These are phyloP conservation scores for Salvia hispanica DNA, from an alignment of 257 asterid genomes.

Conservation along the genomic window DNA sequence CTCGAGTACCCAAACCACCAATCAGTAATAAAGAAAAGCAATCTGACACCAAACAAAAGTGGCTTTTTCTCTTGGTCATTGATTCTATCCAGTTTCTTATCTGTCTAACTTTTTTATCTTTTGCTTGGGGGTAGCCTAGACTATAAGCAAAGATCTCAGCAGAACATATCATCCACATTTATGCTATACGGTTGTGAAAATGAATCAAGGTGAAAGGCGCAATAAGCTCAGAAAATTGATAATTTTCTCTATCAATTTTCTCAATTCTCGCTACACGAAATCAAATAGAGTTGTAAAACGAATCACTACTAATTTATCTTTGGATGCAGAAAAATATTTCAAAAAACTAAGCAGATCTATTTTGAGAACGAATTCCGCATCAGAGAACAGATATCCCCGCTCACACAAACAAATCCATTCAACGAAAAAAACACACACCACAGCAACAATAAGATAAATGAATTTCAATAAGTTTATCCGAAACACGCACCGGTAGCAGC, in stretches of 20 bases:
- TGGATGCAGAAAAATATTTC: neutral
- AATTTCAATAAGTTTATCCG: neutral
- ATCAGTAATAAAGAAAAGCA: neutral
- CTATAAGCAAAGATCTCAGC: constrained; percentile 11
- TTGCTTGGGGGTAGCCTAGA: no score
- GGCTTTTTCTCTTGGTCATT: constrained; percentile 7
- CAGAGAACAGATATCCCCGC: neutral
- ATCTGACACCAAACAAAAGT: constrained; percentile 5
- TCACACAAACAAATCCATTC: neutral
- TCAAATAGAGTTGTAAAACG: neutral
- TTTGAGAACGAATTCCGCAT: constrained; percentile 4
- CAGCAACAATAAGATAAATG: neutral
- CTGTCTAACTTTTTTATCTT: neutral
- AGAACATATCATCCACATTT: constrained; percentile 13
- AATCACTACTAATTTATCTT: neutral
- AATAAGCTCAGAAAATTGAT: no score
- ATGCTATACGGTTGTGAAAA: constrained; percentile 9
- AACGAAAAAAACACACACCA: constrained; percentile 12
- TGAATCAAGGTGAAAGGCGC: constrained; percentile 4
- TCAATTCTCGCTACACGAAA: constrained; percentile 4
- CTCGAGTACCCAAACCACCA: neutral
- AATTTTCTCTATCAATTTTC: neutral
- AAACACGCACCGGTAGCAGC: constrained; percentile 10
- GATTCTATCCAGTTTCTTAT: neutral
- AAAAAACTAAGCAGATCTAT: constrained; percentile 29